Percentiles rank a stretch among this genome's conserved stretches.
Conservation (phyloP, 306 rosid genomes). For the Begonia loranthoides region DNA sequence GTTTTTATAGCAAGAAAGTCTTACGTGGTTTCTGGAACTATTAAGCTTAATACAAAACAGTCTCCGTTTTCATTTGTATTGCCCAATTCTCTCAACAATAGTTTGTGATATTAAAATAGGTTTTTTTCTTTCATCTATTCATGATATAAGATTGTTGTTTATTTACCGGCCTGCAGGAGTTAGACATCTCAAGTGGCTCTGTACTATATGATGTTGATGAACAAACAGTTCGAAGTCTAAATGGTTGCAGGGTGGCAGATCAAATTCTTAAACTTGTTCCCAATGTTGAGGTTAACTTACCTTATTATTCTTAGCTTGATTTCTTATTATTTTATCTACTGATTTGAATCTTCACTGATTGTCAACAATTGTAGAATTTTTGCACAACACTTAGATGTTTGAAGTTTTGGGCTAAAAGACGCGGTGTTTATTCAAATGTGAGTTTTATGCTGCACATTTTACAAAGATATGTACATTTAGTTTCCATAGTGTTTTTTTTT, state of each 20-base stretch:
- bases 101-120: too few relatives aligned
- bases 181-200: slow-evolving; percentile 69
- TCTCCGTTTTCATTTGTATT: too few relatives aligned
- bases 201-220: slow-evolving; percentile 68
- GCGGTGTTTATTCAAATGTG: slow-evolving; percentile 98
- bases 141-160: slow-evolving; percentile 10
- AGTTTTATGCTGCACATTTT: slow-evolving; percentile 15
- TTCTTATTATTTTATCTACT: slow-evolving; percentile 9
- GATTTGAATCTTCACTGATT: slow-evolving; percentile 16
- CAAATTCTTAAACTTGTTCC: slow-evolving; percentile 97
- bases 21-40: too few relatives aligned
- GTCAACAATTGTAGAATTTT: slow-evolving; percentile 53
- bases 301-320: slow-evolving; percentile 12
- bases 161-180: slow-evolving; percentile 41
- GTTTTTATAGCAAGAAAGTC: too few relatives aligned
- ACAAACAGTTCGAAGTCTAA: slow-evolving; percentile 88
- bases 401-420: slow-evolving; percentile 93
- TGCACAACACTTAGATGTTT: slow-evolving; percentile 75
- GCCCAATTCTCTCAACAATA: too few relatives aligned
- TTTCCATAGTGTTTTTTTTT: background rate
- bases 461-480: background rate
- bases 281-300: slow-evolving; percentile 57
- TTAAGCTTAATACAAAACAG: too few relatives aligned
- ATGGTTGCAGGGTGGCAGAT: slow-evolving; percentile 97
- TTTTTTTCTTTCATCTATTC: background rate